phyloP scores from a whole-genome alignment of 768 basidiomycete genomes.

The Porphyrellus cyaneotinctus region DNA sequence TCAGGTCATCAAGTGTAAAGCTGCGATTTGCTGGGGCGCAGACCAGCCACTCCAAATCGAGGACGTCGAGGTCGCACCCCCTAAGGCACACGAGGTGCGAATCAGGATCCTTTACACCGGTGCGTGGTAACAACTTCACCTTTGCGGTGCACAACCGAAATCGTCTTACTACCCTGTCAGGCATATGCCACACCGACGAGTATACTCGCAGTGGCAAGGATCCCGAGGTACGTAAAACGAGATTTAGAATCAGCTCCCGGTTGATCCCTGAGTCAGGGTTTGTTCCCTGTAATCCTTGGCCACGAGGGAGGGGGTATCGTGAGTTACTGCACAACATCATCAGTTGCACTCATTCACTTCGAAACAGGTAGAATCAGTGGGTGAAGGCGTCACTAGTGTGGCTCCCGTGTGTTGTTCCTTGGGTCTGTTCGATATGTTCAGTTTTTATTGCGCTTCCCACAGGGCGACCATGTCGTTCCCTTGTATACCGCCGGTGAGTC shows the following conservation, averaged over 20 bases:
- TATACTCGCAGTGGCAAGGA: conserved; percentile 96
- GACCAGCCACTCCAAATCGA: conserved; percentile 83
- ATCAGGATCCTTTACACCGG: conserved; percentile 92
- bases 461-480: conserved; percentile 96
- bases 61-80: conserved; percentile 91
- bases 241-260: neutral
- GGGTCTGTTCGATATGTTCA: neutral
- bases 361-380: conserved; percentile 88
- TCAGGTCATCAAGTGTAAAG: conserved; percentile 80
- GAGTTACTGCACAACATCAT: conserved; percentile 28
- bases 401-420: conserved; percentile 40
- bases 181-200: conserved; percentile 97
- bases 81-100: conserved; percentile 85
- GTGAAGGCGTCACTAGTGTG: conserved; percentile 87
- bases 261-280: conserved; percentile 46
- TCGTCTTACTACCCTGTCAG: conserved; percentile 33
- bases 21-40: conserved; percentile 94
- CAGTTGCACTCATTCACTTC: neutral
- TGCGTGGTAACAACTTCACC: conserved; percentile 27
- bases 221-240: conserved; percentile 62
- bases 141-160: conserved; percentile 1
- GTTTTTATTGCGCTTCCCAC: neutral
- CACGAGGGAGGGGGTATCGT: conserved; percentile 93
- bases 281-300: conserved; percentile 90
- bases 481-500: conserved; percentile 85